A percentile compares a stretch with the other conserved stretches of the same genome.
Evolutionary conservation across 2,329 filamentous ascomycete species (phyloP).

Genomic region (Diplodia corticola): DNA sequence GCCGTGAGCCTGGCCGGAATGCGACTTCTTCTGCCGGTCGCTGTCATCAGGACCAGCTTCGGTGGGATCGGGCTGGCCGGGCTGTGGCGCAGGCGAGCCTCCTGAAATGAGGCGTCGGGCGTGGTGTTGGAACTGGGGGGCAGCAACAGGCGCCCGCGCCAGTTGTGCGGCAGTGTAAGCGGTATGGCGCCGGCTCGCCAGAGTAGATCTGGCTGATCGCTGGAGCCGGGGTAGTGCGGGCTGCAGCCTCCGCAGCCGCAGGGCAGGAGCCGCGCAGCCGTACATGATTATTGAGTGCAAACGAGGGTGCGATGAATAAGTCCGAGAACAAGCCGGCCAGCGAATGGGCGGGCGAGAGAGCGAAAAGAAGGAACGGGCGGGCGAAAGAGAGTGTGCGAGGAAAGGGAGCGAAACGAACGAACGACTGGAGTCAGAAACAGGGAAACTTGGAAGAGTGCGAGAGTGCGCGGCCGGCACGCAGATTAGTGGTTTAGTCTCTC

Average conservation of each 20-base stretch:
- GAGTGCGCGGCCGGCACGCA: slow-evolving; percentile 1
- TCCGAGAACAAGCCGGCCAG: slow-evolving; percentile 23
- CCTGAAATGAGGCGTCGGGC: slow-evolving; percentile 12
- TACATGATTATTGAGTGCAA: slow-evolving; percentile 11
- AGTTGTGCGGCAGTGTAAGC: background rate
- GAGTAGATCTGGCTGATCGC: slow-evolving; percentile 18
- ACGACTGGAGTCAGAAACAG: slow-evolving; percentile 10
- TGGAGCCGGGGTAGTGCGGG: slow-evolving; percentile 11
- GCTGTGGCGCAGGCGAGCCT: slow-evolving; percentile 22
- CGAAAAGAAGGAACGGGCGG: slow-evolving; percentile 9
- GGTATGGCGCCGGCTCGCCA: slow-evolving; percentile 4
- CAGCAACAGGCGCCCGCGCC: slow-evolving; percentile 18
- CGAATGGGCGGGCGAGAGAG: slow-evolving; percentile 1
- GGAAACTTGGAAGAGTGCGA: background rate
- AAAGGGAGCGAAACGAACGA: slow-evolving; percentile 25
- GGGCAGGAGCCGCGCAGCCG: slow-evolving; percentile 8
- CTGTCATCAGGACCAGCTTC: background rate
- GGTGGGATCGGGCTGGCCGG: slow-evolving; percentile 20
- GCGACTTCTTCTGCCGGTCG: background rate
- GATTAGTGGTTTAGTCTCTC: background rate
- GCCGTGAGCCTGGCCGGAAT: background rate
- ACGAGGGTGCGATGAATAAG: slow-evolving; percentile 6
- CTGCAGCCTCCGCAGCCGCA: slow-evolving; percentile 13
- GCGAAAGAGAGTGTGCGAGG: slow-evolving; percentile 24
- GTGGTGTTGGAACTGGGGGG: background rate